phyloP scores from a whole-genome alignment of 2,329 filamentous ascomycete species.

The Phoma sp. region DNA sequence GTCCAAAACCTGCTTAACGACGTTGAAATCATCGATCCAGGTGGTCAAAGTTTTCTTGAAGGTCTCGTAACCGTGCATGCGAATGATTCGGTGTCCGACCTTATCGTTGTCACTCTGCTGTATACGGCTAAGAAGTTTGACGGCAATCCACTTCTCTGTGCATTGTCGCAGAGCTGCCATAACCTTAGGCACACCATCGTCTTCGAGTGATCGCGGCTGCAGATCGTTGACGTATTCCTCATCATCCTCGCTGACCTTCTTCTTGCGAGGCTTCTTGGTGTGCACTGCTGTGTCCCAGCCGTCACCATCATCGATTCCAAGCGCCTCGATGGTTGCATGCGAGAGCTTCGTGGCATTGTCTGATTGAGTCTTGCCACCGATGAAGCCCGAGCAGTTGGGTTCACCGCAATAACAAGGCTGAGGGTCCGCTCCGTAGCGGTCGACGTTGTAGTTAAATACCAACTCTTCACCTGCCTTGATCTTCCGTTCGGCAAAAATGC shows the following conservation, averaged over 20 bases:
- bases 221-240: slow-evolving; percentile 95
- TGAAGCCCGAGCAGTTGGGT: slow-evolving; percentile 92
- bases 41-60: slow-evolving; percentile 84
- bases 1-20: slow-evolving; percentile 86
- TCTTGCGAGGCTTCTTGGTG: slow-evolving; percentile 90
- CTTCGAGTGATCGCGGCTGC: slow-evolving; percentile 78
- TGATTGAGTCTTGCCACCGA: slow-evolving; percentile 97
- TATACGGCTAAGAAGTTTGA: slow-evolving; percentile 90
- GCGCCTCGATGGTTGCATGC: slow-evolving; percentile 87
- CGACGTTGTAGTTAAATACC: slow-evolving; percentile 99
- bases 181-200: slow-evolving; percentile 87
- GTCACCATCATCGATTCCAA: slow-evolving; percentile 92
- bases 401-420: slow-evolving; percentile 98
- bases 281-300: slow-evolving; percentile 90
- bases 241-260: slow-evolving; percentile 89
- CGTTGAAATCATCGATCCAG: slow-evolving; percentile 88
- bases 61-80: slow-evolving; percentile 97
- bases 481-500: slow-evolving; percentile 89
- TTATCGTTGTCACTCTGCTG: slow-evolving; percentile 86
- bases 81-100: slow-evolving; percentile 86
- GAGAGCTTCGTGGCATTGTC: slow-evolving; percentile 93
- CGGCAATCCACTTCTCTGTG: slow-evolving; percentile 99
- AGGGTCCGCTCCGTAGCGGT: slow-evolving; percentile 94
- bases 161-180: slow-evolving; percentile 97
- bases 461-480: slow-evolving; percentile 91